Conservation (phyloP, 228 moss, liverwort and hornwort genomes). For the Sphagnum fallax region DNA sequence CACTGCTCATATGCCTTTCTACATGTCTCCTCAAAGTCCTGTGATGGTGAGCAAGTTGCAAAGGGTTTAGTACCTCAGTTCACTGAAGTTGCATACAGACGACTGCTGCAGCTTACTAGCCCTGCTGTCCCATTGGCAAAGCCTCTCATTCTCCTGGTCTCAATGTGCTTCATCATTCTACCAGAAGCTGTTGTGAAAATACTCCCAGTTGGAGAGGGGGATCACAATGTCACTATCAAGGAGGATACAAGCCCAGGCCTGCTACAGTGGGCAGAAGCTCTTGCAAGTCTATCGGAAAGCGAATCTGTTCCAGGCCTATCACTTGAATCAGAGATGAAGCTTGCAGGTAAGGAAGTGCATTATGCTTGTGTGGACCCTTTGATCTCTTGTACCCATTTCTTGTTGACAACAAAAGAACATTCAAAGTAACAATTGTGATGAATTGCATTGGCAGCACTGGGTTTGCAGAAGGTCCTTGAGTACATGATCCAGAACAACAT, state of each 20-base stretch:
- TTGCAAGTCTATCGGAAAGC: slow-evolving; percentile 43
- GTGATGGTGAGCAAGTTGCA: slow-evolving; percentile 31
- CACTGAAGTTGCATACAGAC: slow-evolving; percentile 36
- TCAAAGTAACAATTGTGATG: neutral
- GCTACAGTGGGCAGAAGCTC: slow-evolving; percentile 39
- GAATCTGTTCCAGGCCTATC: slow-evolving; percentile 48
- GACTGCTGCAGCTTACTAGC: slow-evolving; percentile 35
- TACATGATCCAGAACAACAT: slow-evolving; percentile 46
- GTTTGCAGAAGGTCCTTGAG: slow-evolving; percentile 51
- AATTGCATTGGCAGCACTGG: slow-evolving; percentile 32
- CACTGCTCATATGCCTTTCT: slow-evolving; percentile 37
- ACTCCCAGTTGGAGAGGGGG: slow-evolving; percentile 25
- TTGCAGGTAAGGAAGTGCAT: slow-evolving; percentile 27
- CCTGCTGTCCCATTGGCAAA: slow-evolving; percentile 43
- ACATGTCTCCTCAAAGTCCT: slow-evolving; percentile 38
- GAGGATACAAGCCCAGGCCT: slow-evolving; percentile 29
- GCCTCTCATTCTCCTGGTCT: slow-evolving; percentile 50
- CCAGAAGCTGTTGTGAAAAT: slow-evolving; percentile 37
- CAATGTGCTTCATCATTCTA: slow-evolving; percentile 40
- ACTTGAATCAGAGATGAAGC: slow-evolving; percentile 58
- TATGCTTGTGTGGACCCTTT: too few species aligned
- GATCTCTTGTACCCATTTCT: neutral
- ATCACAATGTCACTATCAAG: slow-evolving; percentile 20
- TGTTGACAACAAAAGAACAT: neutral
- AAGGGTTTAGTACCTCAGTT: slow-evolving; percentile 23